Evolutionary conservation across 805 yeast species (phyloP).

Genomic region (Yamadazyma sp.): DNA sequence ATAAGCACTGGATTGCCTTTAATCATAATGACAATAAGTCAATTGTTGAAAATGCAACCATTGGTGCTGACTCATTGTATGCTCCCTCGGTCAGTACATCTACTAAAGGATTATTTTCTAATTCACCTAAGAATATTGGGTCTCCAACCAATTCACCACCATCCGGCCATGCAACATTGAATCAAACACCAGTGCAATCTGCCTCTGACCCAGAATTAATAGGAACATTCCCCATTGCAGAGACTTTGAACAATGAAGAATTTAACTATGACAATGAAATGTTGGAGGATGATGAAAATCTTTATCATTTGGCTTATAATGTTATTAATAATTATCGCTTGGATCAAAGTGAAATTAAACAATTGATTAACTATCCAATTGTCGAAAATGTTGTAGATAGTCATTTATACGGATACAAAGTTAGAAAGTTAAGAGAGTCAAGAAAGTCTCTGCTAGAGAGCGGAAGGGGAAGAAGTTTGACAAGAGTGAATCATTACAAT

Average conservation of each 20-base stretch:
- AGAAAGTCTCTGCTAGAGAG: constrained; percentile 10
- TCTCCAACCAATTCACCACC: constrained; percentile 7
- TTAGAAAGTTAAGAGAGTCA: constrained; percentile 29
- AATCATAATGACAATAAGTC: constrained; percentile 10
- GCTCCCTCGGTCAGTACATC: constrained; percentile 25
- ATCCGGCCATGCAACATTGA: background rate
- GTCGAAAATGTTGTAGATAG: constrained; percentile 41
- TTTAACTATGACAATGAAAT: constrained; percentile 30
- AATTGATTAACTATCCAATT: constrained; percentile 39
- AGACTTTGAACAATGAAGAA: constrained; percentile 19
- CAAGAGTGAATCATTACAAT: constrained; percentile 6
- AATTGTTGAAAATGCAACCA: constrained; percentile 11
- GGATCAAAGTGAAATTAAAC: constrained; percentile 32
- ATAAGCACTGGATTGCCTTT: constrained; percentile 72
- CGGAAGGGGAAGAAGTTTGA: constrained; percentile 9
- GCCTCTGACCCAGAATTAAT: constrained; percentile 4
- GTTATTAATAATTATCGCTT: constrained; percentile 31
- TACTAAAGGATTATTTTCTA: constrained; percentile 27
- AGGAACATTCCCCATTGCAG: constrained; percentile 17
- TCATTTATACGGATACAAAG: constrained; percentile 41
- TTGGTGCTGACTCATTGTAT: constrained; percentile 11
- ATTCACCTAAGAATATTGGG: constrained; percentile 22
- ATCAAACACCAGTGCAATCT: constrained; percentile 4
- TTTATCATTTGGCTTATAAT: constrained; percentile 29
- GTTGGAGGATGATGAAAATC: constrained; percentile 37